Evolutionary conservation across 1,139 yeast genomes (phyloP).

Genomic region (Diutina scorzettiae): DNA sequence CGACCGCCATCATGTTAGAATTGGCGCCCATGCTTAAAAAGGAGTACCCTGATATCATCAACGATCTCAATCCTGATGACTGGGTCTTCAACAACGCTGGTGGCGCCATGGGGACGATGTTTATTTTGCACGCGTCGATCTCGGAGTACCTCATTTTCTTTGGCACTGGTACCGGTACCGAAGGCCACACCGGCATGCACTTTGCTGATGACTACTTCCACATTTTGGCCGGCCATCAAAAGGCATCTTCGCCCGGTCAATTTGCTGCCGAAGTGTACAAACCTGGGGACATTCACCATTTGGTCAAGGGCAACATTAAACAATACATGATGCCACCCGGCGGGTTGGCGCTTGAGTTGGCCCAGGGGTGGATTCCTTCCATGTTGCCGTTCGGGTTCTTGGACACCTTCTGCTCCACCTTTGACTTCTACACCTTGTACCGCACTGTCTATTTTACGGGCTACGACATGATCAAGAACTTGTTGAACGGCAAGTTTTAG

Average conservation of each 20-base stretch:
- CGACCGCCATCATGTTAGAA: constrained; percentile 48
- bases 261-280: constrained; percentile 50
- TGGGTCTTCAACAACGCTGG: constrained; percentile 98
- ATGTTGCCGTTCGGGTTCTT: constrained; percentile 95
- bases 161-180: constrained; percentile 58
- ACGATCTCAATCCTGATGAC: constrained; percentile 48
- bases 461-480: constrained; percentile 59
- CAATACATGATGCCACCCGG: constrained; percentile 82
- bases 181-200: constrained; percentile 92
- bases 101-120: constrained; percentile 98
- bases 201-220: constrained; percentile 95
- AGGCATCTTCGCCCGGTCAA: constrained; percentile 56
- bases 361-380: constrained; percentile 98
- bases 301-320: constrained; percentile 58
- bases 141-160: constrained; percentile 68
- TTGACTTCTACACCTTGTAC: constrained; percentile 59
- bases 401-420: constrained; percentile 67
- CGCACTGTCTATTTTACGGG: constrained; percentile 69
- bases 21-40: constrained; percentile 48
- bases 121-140: constrained; percentile 90
- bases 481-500: constrained; percentile 55
- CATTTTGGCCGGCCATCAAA: constrained; percentile 68
- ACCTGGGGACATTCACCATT: constrained; percentile 79
- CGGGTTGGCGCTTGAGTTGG: constrained; percentile 82
- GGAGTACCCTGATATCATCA: constrained; percentile 49